Conservation (phyloP, 2,329 filamentous ascomycete genomes). For the Tolypocladium nubicola region DNA sequence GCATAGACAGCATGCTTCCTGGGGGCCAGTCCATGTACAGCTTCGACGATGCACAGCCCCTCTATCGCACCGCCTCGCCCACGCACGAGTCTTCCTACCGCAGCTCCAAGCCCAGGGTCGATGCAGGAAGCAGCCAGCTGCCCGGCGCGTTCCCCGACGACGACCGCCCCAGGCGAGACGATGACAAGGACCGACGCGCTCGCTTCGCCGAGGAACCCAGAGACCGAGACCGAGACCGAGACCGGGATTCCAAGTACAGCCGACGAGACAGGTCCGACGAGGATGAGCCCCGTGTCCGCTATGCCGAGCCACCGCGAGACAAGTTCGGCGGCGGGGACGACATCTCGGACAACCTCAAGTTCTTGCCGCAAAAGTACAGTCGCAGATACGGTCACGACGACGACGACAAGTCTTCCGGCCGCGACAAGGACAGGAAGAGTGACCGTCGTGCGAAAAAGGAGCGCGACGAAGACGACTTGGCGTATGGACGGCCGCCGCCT, state of each 20-base stretch:
- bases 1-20: constrained; percentile 25
- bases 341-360: constrained; percentile 27
- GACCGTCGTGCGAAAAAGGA: constrained; percentile 11
- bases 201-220: constrained; percentile 11
- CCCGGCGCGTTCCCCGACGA: constrained; percentile 24
- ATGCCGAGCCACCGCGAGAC: constrained; percentile 9
- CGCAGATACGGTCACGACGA: constrained; percentile 19
- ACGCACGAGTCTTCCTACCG: constrained; percentile 23
- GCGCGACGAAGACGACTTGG: constrained; percentile 34
- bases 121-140: constrained; percentile 9
- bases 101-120: constrained; percentile 23
- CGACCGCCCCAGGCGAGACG: constrained; percentile 9
- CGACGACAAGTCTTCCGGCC: constrained; percentile 6
- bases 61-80: constrained; percentile 24
- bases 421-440: constrained; percentile 14
- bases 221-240: constrained; percentile 1
- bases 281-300: constrained; percentile 8
- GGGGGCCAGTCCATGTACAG: constrained; percentile 24
- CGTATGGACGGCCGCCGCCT: constrained; percentile 32
- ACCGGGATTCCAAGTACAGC: constrained; percentile 8
- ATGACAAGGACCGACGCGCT: constrained; percentile 10
- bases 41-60: constrained; percentile 25
- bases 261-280: constrained; percentile 7
- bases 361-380: constrained; percentile 38
- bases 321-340: constrained; percentile 9